These are phyloP conservation scores for Ophiobolus disseminans DNA, from an alignment of 2,329 filamentous ascomycete genomes.

Conservation along the genomic window DNA sequence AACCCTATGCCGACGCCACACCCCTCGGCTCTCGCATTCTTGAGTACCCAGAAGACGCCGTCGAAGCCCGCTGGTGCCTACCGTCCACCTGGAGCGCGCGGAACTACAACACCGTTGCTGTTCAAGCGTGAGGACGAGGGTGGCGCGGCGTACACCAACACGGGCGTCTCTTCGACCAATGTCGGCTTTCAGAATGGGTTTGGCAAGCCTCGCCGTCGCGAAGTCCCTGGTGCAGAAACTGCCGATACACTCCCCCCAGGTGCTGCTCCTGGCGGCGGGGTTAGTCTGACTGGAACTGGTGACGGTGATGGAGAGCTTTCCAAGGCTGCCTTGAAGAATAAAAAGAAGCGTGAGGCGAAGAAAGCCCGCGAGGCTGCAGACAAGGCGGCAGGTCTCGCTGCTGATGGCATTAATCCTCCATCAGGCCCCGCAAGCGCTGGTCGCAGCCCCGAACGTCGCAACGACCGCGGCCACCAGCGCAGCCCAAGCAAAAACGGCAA, in stretches of 20 bases:
- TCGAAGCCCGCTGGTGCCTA: conserved; percentile 98
- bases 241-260: conserved; percentile 70
- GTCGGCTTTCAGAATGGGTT: conserved; percentile 76
- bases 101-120: conserved; percentile 84
- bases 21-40: conserved; percentile 78
- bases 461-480: conserved; percentile 61
- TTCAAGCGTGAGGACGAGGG: conserved; percentile 99
- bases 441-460: conserved; percentile 72
- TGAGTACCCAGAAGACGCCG: conserved; percentile 88
- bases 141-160: conserved; percentile 84
- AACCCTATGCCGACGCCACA: conserved; percentile 78
- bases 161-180: conserved; percentile 71
- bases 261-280: conserved; percentile 70
- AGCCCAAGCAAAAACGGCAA: conserved; percentile 53
- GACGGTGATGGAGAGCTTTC: conserved; percentile 76
- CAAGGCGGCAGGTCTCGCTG: conserved; percentile 42
- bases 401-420: conserved; percentile 37
- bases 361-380: conserved; percentile 83
- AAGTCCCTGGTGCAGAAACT: conserved; percentile 86
- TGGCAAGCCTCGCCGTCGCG: conserved; percentile 73
- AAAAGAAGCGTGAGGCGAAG: conserved; percentile 96
- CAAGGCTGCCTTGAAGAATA: conserved; percentile 91
- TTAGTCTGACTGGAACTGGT: conserved; percentile 69
- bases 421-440: conserved; percentile 41
- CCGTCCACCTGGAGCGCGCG: conserved; percentile 90